Base-by-base conservation (phyloP, 257 asterid genomes). In the Nicotiana noctiflora region DNA sequence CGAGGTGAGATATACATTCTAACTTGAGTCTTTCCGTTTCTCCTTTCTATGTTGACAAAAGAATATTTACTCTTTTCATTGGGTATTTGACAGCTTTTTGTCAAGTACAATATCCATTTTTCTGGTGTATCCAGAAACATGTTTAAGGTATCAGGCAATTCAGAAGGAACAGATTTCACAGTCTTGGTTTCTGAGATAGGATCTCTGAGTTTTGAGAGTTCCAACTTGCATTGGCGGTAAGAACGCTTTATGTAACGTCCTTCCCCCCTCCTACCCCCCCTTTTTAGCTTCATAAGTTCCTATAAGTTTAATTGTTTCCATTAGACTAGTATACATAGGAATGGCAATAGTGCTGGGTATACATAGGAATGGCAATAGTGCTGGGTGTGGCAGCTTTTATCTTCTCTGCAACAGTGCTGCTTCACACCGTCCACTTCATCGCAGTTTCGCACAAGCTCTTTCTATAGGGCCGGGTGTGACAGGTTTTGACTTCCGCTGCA, bases 181-280 rank as follows among this genome's bases (percentile, higher is more conserved):
- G 88, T 65, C 76, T 88, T 96, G 94, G 91, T 96, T 83, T 91
- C 99, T 77, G 91, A 91, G 87, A 94, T 96, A 86, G 86, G 96
- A 80, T 90, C 98, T 11, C 84, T 94, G 97, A 90, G 98, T 84
- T 94, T 90, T 76, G 94, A 88, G 79, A 89, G 92, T 86, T 85
- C 92, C 86, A 94, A 93, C 87, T 84, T 96, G 88, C 99, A 94
- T 77, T 94, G 99, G 99, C 88, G 99, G 99, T 94, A 91, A 80
- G 83, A 14, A 53, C 75, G 34, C 82, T 44, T 51, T 21, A 15
- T 37, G 65, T 81, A 27, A 23, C 60, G 31, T 4, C 31, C 19
- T 4, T 4, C 19, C n/a, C n/a, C 19, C 53, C 56, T 14, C 31
- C 13, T 19, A 13, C 2, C 18, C 34, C 53, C 27, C 25, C 27